Percentiles rank a stretch among this genome's conserved stretches.
These are phyloP conservation scores for Marasmius fiardii DNA, from an alignment of 1,284 basidiomycete species.

Conservation along the genomic window DNA sequence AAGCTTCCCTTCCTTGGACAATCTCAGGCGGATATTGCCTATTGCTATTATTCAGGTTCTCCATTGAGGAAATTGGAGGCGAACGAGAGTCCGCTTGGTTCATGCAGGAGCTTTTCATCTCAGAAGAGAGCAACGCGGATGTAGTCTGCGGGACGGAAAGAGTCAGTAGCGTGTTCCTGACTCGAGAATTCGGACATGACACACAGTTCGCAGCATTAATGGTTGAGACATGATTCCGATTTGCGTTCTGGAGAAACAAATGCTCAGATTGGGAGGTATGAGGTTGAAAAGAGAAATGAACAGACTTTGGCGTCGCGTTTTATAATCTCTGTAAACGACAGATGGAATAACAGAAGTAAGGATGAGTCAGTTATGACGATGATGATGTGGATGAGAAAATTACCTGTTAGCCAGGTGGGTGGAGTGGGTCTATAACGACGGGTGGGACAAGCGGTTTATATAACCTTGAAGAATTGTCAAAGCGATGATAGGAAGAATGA, in stretches of 20 bases:
- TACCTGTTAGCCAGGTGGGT: no score
- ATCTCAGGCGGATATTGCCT: slow-evolving; percentile 3
- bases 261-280: no score
- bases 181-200: neutral
- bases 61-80: neutral
- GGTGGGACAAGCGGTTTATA: no score
- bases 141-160: neutral
- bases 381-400: no score
- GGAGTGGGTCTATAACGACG: no score
- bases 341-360: no score
- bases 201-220: neutral
- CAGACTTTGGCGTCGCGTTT: no score
- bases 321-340: no score
- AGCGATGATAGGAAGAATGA: no score
- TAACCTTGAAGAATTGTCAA: no score
- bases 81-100: neutral
- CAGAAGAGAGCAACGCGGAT: neutral
- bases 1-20: slow-evolving; percentile 3
- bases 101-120: neutral
- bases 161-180: neutral
- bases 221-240: neutral
- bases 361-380: no score
- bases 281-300: no score
- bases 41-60: neutral
- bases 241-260: neutral